Base-by-base conservation (phyloP, 1,284 basidiomycete species). In the Heterobasidion annosum region DNA sequence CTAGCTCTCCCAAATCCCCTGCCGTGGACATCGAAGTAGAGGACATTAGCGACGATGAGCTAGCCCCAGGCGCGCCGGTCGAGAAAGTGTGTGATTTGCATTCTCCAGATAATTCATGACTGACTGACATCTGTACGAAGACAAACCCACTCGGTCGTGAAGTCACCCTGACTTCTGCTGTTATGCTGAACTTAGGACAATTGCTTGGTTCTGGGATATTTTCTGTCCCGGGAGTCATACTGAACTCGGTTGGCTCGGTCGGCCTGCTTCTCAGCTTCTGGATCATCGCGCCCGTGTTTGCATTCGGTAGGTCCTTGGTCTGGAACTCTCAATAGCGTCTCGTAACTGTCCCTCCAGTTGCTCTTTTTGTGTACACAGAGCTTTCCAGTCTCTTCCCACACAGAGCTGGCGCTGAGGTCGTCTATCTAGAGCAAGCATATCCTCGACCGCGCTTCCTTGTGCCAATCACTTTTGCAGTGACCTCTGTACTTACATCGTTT, bases 331-430 rank as follows among this genome's bases (percentile, higher is more conserved):
- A 9, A 43, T 12, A 3, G 32, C 9, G 13, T 49, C 1, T 15
- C 40, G 25, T 33, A 34, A 34, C 18, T 40, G 16, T 46, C 10
- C 49, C 25, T 12, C 12, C 35, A 67, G 65, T 62, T 35, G 62
- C 63, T 1, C 51, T 68, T 10, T 53, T 60, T 5, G 48, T 64
- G 13, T 68, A 63, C 51, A 58, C 57, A 8, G 68, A 69, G 53
- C 57, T 67, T 3, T 63, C 61, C 1, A 63, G 61, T 56, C 60
- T 63, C 56, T 77, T 76, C 57, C 75, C 75, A n/a, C 67, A 72
- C 53, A 68, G 76, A 33, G 74, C 76, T 8, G 76, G 76, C 6
- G 75, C 73, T 8, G 72, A 76, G 53, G 76, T 76, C 8, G 72
- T 73, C 3, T 76, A 73, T 53, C 64, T 76, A 16, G 73, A 75